Percentiles rank a stretch among this genome's conserved stretches.
phyloP scores from a whole-genome alignment of 495 filamentous ascomycete genomes.

The Penicillium diatomitis region DNA sequence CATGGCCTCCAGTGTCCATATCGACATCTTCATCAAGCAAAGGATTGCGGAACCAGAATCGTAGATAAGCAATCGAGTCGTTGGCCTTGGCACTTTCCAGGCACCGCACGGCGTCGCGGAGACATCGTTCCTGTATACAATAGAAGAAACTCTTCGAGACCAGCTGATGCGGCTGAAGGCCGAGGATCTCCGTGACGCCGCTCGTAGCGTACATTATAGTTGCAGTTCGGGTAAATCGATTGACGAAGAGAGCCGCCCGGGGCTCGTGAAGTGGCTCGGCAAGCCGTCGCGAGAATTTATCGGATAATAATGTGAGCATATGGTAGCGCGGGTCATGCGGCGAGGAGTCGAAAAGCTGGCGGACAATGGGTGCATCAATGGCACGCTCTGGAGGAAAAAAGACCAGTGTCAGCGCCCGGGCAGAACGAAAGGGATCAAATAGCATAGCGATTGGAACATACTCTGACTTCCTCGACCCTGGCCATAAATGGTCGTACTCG shows the following conservation, averaged over 20 bases:
- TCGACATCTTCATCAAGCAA: constrained; percentile 29
- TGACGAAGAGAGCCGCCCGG: constrained; percentile 76
- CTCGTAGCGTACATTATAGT: constrained; percentile 82
- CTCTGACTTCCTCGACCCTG: constrained; percentile 62
- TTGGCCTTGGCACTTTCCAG: constrained; percentile 85
- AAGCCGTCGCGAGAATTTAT: constrained; percentile 64
- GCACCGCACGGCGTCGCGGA: constrained; percentile 64
- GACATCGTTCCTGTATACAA: constrained; percentile 35
- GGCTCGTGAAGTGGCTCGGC: constrained; percentile 59
- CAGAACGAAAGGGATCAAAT: no score
- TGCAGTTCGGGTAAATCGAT: constrained; percentile 74
- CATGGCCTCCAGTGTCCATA: constrained; percentile 4
- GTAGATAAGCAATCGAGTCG: constrained; percentile 85
- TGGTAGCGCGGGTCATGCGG: constrained; percentile 81
- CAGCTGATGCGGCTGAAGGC: constrained; percentile 38
- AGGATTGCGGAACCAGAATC: constrained; percentile 84
- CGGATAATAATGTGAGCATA: constrained; percentile 78
- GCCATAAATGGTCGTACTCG: constrained; percentile 72
- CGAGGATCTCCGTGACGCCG: constrained; percentile 62
- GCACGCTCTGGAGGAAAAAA: constrained; percentile 51
- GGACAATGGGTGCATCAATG: constrained; percentile 68
- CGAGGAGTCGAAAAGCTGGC: constrained; percentile 70
- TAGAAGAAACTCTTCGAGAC: constrained; percentile 19
- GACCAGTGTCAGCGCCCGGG: constrained; percentile 1
- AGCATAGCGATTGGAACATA: constrained; percentile 17